phyloP scores from a whole-genome alignment of 1,139 yeast genomes.

The Scheffersomyces segobiensis region DNA sequence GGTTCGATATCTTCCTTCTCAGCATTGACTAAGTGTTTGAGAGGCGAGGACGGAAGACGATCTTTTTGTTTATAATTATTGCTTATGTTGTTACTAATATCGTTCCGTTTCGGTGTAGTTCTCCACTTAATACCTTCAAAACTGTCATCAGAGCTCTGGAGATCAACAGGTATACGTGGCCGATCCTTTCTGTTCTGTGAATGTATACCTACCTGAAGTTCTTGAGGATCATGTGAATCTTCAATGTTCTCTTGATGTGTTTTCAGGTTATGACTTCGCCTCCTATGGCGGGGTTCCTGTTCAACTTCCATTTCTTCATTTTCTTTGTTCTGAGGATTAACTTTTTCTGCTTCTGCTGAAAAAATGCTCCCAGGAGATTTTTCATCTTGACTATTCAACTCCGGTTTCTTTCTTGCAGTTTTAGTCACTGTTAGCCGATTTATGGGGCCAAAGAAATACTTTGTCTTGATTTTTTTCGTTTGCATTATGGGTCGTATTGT shows the following conservation, averaged over 20 bases:
- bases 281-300: background rate
- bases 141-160: constrained; percentile 48
- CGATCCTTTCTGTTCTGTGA: background rate
- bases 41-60: constrained; percentile 38
- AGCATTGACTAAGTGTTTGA: constrained; percentile 15
- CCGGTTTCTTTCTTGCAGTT: background rate
- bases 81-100: constrained; percentile 2
- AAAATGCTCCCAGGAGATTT: background rate
- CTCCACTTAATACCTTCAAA: constrained; percentile 49
- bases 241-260: background rate
- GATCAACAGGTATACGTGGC: constrained; percentile 4
- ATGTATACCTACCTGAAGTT: background rate
- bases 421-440: constrained; percentile 21
- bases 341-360: background rate
- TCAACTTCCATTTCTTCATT: background rate
- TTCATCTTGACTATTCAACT: background rate
- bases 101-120: constrained; percentile 26
- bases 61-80: constrained; percentile 3
- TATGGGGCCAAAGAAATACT: constrained; percentile 40
- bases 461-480: constrained; percentile 23
- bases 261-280: background rate
- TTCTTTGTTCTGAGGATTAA: background rate
- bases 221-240: background rate
- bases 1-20: constrained; percentile 7
- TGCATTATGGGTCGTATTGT: constrained; percentile 16